Percentiles rank a stretch among this genome's conserved stretches.
These are phyloP conservation scores for Termitomyces heimii DNA, from an alignment of 768 basidiomycete species.

Conservation along the genomic window DNA sequence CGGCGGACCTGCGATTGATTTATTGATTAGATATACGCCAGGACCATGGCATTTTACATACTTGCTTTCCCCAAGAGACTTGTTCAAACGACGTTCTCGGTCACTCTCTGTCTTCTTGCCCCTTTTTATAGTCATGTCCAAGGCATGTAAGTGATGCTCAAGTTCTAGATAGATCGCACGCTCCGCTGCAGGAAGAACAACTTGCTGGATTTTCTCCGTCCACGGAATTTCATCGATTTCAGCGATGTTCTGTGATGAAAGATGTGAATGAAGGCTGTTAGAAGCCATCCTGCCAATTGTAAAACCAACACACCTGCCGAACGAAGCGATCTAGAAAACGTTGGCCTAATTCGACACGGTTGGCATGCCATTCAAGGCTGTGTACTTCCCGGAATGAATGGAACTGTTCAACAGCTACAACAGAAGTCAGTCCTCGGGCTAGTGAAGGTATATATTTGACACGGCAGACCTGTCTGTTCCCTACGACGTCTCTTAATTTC, in stretches of 20 bases:
- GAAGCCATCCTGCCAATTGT: constrained; percentile 2
- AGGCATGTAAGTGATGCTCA: constrained; percentile 85
- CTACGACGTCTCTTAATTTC: constrained; percentile 75
- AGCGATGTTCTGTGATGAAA: constrained; percentile 68
- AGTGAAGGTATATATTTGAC: constrained; percentile 5
- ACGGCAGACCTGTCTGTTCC: constrained; percentile 70
- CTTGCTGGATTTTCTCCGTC: constrained; percentile 51
- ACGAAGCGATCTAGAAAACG: constrained; percentile 76
- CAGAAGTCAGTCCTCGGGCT: constrained; percentile 11
- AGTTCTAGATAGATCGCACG: constrained; percentile 92
- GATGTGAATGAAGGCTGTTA: neutral
- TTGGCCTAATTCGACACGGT: constrained; percentile 80
- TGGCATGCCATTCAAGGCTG: constrained; percentile 87
- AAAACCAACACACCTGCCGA: constrained; percentile 52
- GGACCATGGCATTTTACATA: constrained; percentile 29
- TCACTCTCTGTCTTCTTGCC: constrained; percentile 72
- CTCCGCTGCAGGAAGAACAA: constrained; percentile 86
- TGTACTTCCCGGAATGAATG: constrained; percentile 96
- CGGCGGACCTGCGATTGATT: constrained; percentile 55
- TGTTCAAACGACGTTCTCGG: constrained; percentile 80
- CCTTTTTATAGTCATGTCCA: constrained; percentile 78
- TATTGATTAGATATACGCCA: neutral
- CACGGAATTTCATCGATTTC: constrained; percentile 96
- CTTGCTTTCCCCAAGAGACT: constrained; percentile 87
- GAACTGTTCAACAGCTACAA: constrained; percentile 80